These are phyloP conservation scores for Cercospora citrullina DNA, from an alignment of 2,329 filamentous ascomycete genomes.

Conservation along the genomic window DNA sequence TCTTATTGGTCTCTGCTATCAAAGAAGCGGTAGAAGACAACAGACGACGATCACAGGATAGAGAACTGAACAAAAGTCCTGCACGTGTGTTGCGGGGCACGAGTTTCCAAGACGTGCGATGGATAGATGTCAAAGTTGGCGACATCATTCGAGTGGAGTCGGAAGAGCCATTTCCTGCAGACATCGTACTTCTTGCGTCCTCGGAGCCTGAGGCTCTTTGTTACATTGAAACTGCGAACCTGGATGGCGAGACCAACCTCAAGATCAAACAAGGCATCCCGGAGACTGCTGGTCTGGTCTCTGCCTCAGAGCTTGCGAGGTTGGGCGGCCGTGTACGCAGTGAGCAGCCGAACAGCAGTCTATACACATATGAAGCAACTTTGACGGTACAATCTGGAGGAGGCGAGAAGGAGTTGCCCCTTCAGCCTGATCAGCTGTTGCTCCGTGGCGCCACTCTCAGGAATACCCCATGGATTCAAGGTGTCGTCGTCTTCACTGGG, in stretches of 20 bases:
- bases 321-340: slow-evolving; percentile 85
- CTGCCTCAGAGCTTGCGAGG: slow-evolving; percentile 78
- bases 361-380: slow-evolving; percentile 97
- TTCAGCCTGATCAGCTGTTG: slow-evolving; percentile 89
- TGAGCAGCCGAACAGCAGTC: slow-evolving; percentile 95
- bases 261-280: slow-evolving; percentile 98
- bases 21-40: slow-evolving; percentile 96
- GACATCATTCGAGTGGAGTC: slow-evolving; percentile 92
- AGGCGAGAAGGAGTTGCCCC: slow-evolving; percentile 85
- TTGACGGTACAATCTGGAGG: slow-evolving; percentile 87
- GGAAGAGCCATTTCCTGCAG: slow-evolving; percentile 91
- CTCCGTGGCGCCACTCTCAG: slow-evolving; percentile 89
- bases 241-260: slow-evolving; percentile 96
- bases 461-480: slow-evolving; percentile 97
- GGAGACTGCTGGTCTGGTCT: slow-evolving; percentile 86
- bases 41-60: slow-evolving; percentile 83
- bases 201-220: slow-evolving; percentile 97
- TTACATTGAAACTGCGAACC: slow-evolving; percentile 97
- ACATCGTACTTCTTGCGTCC: slow-evolving; percentile 86
- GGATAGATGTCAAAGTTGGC: slow-evolving; percentile 90
- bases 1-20: slow-evolving; percentile 88
- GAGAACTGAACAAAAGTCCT: slow-evolving; percentile 81
- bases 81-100: slow-evolving; percentile 81
- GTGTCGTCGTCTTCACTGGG: slow-evolving; percentile 92
- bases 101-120: slow-evolving; percentile 80